phyloP scores from a whole-genome alignment of 2,329 filamentous ascomycete species.

The Pseudogymnoascus sp. region DNA sequence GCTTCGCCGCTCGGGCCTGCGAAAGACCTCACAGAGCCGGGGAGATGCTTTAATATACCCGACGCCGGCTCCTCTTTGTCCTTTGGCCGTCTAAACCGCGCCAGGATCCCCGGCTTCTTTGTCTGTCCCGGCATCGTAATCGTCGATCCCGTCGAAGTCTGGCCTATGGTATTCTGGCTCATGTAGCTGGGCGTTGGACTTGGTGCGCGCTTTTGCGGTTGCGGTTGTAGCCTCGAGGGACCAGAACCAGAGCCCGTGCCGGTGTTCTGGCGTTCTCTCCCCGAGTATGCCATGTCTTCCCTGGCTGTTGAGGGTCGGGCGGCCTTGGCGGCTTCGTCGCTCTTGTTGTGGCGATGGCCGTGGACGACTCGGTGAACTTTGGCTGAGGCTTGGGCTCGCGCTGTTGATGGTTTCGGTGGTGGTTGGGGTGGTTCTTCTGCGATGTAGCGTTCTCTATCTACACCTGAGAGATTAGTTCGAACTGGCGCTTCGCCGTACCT shows the following conservation, averaged over 20 bases:
- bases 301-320: conserved; percentile 52
- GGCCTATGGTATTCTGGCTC: conserved; percentile 33
- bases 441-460: conserved; percentile 61
- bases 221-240: conserved; percentile 32
- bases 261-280: conserved; percentile 37
- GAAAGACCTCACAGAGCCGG: conserved; percentile 48
- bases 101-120: conserved; percentile 30
- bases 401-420: conserved; percentile 55
- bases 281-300: conserved; percentile 7
- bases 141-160: background rate
- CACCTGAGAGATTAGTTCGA: conserved; percentile 59
- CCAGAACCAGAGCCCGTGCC: background rate
- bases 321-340: conserved; percentile 59
- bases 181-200: conserved; percentile 75
- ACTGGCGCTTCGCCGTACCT: conserved; percentile 73
- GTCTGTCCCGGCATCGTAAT: conserved; percentile 29
- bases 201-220: conserved; percentile 52
- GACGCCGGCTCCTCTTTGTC: conserved; percentile 46
- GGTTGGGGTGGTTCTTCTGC: conserved; percentile 43
- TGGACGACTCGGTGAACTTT: conserved; percentile 58
- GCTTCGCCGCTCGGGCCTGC: conserved; percentile 24
- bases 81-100: conserved; percentile 35
- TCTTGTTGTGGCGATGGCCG: conserved; percentile 60
- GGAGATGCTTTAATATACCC: conserved; percentile 40
- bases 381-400: conserved; percentile 51